A percentile compares a stretch with the other conserved stretches of the same genome.
Conservation (phyloP, 257 asterid genomes). For the Solanum paucissectum region DNA sequence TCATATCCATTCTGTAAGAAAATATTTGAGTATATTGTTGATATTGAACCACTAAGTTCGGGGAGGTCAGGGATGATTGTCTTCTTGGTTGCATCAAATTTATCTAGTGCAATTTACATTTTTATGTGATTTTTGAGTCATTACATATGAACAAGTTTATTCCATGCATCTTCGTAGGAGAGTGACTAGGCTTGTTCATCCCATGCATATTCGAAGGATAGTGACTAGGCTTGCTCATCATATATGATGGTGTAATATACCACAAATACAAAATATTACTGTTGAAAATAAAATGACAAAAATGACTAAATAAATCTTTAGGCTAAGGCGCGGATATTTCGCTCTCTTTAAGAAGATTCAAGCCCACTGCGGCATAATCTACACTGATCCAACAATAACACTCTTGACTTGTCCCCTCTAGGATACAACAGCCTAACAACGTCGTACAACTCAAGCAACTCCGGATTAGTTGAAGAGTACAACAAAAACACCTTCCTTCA, state of each 20-base stretch:
- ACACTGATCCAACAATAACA: too few species aligned
- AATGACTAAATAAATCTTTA: too few species aligned
- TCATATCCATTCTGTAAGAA: background rate
- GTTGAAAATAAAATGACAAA: too few species aligned
- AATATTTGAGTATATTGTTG: too few species aligned
- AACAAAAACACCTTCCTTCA: too few species aligned
- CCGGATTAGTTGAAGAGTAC: too few species aligned
- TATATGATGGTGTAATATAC: too few species aligned
- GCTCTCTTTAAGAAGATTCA: too few species aligned
- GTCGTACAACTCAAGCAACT: accelerated
- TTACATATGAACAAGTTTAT: background rate
- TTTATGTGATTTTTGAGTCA: too few species aligned
- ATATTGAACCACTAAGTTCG: background rate
- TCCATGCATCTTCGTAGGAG: background rate
- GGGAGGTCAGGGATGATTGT: background rate
- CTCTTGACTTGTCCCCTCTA: too few species aligned
- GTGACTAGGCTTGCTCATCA: background rate
- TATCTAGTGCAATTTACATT: background rate
- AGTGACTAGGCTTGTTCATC: background rate
- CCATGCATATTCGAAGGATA: background rate
- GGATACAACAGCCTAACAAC: too few species aligned
- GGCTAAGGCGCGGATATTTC: accelerated
- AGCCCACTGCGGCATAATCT: accelerated
- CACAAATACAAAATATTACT: too few species aligned
- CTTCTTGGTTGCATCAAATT: background rate